Evolutionary conservation across 495 filamentous ascomycete genomes (phyloP), one percentile per base, ranked within the genome.

Genomic region (Xylaria scruposa): DNA sequence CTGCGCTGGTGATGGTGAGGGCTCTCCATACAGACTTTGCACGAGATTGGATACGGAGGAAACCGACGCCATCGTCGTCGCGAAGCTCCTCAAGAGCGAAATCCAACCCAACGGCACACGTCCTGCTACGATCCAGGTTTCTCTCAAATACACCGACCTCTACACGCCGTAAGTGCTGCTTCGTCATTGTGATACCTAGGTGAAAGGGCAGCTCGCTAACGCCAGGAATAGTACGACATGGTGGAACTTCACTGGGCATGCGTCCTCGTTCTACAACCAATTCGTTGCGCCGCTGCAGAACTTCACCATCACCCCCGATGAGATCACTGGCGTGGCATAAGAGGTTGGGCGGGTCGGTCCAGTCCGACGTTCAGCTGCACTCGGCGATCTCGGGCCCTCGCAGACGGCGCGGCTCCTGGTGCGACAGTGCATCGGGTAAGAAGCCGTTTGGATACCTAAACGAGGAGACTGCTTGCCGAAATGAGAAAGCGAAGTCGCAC

Each of bases 241-340:
- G 77, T 79, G 77, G 77, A 79, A 79, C 70, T 78, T 71, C 61
- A 79, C 77, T n/a, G 77, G 77, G 42, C 71, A 75, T 67, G 77
- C 77, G 46, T 70, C 68, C 24, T 68, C 77, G 38, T 59, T 66
- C 64, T 79, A 79, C 71, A 79, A 79, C 77, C 64, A 76, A 49
- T 64, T 67, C 61, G 40, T 29, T 19, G 70, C 72, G 51, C 71
- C 75, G 59, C 56, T 56, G n/a, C 68, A 76, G 71, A 77, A 74
- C 61, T 79, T 79, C 49, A 79, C 77, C 17, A 79, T 79, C 68
- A 72, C 54, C 36, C 77, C 77, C 42, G 70, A 76, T 56, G 74
- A 72, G 53, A 63, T 79, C 36, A 72, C 68, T 31, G 77, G 77
- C 72, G 77, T 78, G 60, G 77, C 77, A 4, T 79, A 72, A 36